Base-by-base conservation (phyloP, 2,329 filamentous ascomycete genomes). In the Dactylellina cionopaga region DNA sequence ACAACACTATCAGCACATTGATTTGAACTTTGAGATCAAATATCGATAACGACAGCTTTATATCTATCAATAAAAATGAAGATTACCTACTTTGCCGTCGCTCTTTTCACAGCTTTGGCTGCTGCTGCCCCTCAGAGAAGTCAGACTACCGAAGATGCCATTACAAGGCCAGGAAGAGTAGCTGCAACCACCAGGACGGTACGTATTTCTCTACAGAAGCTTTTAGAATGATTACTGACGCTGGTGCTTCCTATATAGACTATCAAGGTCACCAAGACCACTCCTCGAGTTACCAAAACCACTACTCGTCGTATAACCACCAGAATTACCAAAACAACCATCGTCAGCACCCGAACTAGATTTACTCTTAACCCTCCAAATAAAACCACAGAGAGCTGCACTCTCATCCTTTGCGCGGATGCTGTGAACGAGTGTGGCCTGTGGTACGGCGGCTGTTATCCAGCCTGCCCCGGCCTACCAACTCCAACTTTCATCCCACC, bases 381-480 rank as follows among this genome's bases (percentile, higher is more conserved):
- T n/a, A 25, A n/a, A 4, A 29, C 51, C 33, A 44, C 52, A 10
- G 5, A 13, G 31, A 2, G 17, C 0, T 70, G 64, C 64, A 54
- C 44, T 4, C 17, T 59, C 2, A 27, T 25, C 22, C 58, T 71
- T 13, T 71, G 66, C 66, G 35, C 25, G 1, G 66, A 71, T 17
- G 25, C 22, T 24, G 43, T 71, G 1, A 71, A 71, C 35, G 41
- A 51, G 27, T 71, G 66, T 22, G 66, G 66, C 2, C 64, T 71
- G 49, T 17, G 31, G 47, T 70, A 70, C 39, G 64, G 64, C 39
- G 64, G 64, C 22, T 70, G 64, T 13, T 70, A 62, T 47, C 47
- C 64, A 19, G 64, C 64, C 15, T 70, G 64, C 13, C 64, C 64
- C 5, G 64, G 58, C 31, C 52, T 39, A 2, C 56, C 65, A 1